Base-by-base conservation (phyloP, 169 alveolate species). In the Babesia bovis region DNA sequence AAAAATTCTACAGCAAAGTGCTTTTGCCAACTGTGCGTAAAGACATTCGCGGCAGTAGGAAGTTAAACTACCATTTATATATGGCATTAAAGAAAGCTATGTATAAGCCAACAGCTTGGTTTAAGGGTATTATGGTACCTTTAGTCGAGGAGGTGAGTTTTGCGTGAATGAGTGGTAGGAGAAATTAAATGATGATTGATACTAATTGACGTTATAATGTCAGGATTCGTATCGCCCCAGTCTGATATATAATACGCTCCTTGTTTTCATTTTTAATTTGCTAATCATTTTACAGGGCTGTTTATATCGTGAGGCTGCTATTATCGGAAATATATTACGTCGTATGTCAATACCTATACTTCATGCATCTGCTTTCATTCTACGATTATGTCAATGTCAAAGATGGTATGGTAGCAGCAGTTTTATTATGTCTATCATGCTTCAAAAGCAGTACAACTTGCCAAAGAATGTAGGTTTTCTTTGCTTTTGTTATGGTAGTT, bases 51-150 rank as follows among this genome's bases (percentile, higher is more conserved):
- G 76, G 67, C 38, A 86, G 87, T 33, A 83, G 94, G 81, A 95
- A 94, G 76, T 83, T 97, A 57, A 96, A 95, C 83, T 87, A 91
- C 41, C 98, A 95, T 66, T 90, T 90, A 63, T 97, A 95, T 65
- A 91, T 90, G 79, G 94, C 98, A 38, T 82, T 97, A 51, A 95
- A 94, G 70, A 95, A 94, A 74, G 97, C 98, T 41, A 55, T 97
- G 38, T 97, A 93, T 84, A 97, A 96, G 84, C 98, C 98, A 38
- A 91, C 93, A 21, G 98, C 99, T 21, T 97, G 98, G 96, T 93
- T 97, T 79, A 95, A 95, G 82, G 98, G 98, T 23, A 92, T 97
- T 17, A 61, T 97, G 50, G 89, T 95, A 44, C 98, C 98, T 2
- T 73, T 97, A 28, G 93, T 95, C 23, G 90, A 91, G 52, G 96